These are phyloP conservation scores for Astrocystis sublimbata DNA, from an alignment of 495 filamentous ascomycete genomes.

Conservation along the genomic window DNA sequence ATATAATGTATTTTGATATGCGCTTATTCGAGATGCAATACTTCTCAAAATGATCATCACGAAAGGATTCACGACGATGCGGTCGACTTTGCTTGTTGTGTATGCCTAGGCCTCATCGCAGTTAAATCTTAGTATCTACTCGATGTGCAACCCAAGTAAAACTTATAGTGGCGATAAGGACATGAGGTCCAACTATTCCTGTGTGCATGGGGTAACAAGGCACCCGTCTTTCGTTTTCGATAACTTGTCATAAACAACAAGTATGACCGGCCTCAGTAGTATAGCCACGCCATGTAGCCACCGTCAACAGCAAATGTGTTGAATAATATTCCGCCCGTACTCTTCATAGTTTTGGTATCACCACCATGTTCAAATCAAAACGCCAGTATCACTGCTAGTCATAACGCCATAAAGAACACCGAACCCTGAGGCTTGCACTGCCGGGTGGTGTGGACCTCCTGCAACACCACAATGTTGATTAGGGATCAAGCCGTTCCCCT, in stretches of 20 bases:
- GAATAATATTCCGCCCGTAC: background rate
- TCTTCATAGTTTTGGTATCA: constrained; percentile 1
- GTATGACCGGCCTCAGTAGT: background rate
- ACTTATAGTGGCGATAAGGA: too few relatives aligned
- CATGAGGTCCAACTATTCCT: too few relatives aligned
- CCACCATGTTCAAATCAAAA: background rate
- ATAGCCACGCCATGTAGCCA: background rate
- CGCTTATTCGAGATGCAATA: too few relatives aligned
- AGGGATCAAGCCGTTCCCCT: constrained; percentile 44
- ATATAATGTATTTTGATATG: constrained; percentile 14
- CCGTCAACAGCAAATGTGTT: background rate
- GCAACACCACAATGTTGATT: background rate
- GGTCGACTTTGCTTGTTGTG: too few relatives aligned
- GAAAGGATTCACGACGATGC: too few relatives aligned
- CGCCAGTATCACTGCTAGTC: background rate
- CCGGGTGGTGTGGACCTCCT: background rate
- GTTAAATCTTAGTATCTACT: too few relatives aligned
- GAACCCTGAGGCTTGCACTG: background rate
- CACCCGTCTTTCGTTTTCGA: background rate
- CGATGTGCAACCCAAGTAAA: too few relatives aligned
- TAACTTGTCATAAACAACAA: background rate
- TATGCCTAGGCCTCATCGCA: too few relatives aligned
- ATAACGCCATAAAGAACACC: background rate
- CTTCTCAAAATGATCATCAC: too few relatives aligned
- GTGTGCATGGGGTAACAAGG: too few relatives aligned